Evolutionary conservation across 2,329 filamentous ascomycete genomes (phyloP).

Genomic region (Hypoxylon sp.): DNA sequence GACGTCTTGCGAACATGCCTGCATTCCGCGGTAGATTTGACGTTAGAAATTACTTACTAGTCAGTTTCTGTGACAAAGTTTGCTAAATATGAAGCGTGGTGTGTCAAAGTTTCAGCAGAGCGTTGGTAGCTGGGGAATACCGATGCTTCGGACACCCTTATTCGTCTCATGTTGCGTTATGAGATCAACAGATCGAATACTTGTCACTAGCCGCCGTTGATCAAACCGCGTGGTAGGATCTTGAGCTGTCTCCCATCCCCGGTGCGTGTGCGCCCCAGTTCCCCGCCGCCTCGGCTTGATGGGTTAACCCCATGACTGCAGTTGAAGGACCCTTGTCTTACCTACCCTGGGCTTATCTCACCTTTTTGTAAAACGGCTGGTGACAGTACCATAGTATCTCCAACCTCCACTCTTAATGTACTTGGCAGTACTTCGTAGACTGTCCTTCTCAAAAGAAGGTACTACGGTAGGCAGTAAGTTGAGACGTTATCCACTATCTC

Average conservation of each 20-base stretch:
- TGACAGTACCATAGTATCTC: slow-evolving; percentile 22
- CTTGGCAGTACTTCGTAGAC: slow-evolving; percentile 18
- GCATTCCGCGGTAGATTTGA: slow-evolving; percentile 24
- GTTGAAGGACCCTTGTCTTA: slow-evolving; percentile 47
- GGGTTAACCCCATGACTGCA: slow-evolving; percentile 44
- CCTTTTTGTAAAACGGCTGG: slow-evolving; percentile 35
- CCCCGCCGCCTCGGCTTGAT: slow-evolving; percentile 45
- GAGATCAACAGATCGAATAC: slow-evolving; percentile 48
- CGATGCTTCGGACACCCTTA: slow-evolving; percentile 32
- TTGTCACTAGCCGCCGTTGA: slow-evolving; percentile 47
- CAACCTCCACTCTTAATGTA: slow-evolving; percentile 23
- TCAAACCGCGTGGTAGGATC: slow-evolving; percentile 48
- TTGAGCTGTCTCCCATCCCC: slow-evolving; percentile 40
- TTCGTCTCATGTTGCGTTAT: slow-evolving; percentile 43
- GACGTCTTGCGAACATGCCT: slow-evolving; percentile 21
- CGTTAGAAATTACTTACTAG: slow-evolving; percentile 17
- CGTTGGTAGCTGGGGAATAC: slow-evolving; percentile 29
- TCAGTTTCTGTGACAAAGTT: slow-evolving; percentile 27
- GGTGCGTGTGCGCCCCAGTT: slow-evolving; percentile 46
- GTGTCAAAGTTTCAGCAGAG: slow-evolving; percentile 23
- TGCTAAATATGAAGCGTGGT: slow-evolving; percentile 22
- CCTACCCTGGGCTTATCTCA: slow-evolving; percentile 43
- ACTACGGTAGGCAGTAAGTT: slow-evolving; percentile 17
- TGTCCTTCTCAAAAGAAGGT: slow-evolving; percentile 4
- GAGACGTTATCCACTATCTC: slow-evolving; percentile 22